Base-by-base conservation (phyloP, 2,329 filamentous ascomycete species). In the Colletotrichum shisoi region DNA sequence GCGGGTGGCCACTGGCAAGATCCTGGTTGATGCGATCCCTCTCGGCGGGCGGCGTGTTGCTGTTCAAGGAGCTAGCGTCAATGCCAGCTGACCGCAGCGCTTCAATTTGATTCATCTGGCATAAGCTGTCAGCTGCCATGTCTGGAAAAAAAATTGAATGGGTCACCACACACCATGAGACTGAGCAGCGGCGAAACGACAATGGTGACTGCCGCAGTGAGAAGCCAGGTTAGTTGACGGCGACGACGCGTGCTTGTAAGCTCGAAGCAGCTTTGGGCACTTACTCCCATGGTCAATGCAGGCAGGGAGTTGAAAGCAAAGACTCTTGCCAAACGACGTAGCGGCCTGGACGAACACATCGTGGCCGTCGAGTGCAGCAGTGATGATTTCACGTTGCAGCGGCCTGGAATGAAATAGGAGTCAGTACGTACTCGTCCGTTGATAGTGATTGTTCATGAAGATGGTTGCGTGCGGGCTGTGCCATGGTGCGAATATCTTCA, bases 341-440 rank as follows among this genome's bases (percentile, higher is more conserved):
- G 91, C 91, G 53, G 94, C 94, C 78, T 97, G 94, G 1, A 98
- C 85, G 74, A 96, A 97, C 49, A 98, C 91, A 89, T 98, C 94
- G 70, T 94, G 85, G 17, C 92, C 91, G 63, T 91, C 87, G 9
- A 97, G 83, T 3, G 92, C 91, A 8, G 92, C 91, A 65, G 85
- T 83, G 62, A 98, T 94, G 63, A 97, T 93, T 74, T 98, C 93
- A 67, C 92, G 88, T 75, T 97, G 94, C 44, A 91, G 82, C 12
- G 93, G 93, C 27, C 65, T 68, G 21, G 27, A 34, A 34, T 9
- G 31, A n/a, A 7, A 53, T n/a, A 34, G 15, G 49, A 31, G 48
- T 67, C 27, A 67, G 64, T 72, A 93, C 93, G 31, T 34, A 9
- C 2, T 34, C 31, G 7, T 34, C 31, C 15, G 24, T 37, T 39